Evolutionary conservation across 345 rosid genomes (phyloP).

Genomic region (Rhodomyrtus tomentosa): DNA sequence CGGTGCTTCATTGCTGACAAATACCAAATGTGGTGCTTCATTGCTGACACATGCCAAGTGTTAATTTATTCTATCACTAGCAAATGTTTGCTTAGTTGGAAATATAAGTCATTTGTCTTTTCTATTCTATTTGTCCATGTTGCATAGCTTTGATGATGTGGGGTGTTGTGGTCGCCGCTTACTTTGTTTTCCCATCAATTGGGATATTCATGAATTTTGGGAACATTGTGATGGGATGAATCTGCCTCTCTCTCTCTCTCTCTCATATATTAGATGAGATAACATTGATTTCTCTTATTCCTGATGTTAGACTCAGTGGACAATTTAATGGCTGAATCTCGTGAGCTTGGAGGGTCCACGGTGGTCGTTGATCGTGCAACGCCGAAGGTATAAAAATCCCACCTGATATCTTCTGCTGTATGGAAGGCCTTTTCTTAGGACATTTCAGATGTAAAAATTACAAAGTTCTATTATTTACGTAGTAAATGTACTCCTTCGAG

Average conservation of each 20-base stretch:
- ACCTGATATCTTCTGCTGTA: not conserved
- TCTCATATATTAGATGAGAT: not conserved
- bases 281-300: not conserved
- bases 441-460: not conserved
- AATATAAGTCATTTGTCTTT: not conserved
- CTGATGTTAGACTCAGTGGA: conserved; percentile 71
- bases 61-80: not conserved
- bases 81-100: not conserved
- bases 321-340: conserved; percentile 75
- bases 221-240: not conserved
- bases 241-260: not conserved
- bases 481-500: not conserved
- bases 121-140: not conserved
- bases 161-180: not conserved
- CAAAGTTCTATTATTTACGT: not conserved
- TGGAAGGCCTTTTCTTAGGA: not conserved
- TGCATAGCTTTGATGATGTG: not conserved
- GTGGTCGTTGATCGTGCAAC: conserved; percentile 97
- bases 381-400: conserved; percentile 47
- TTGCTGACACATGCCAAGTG: not conserved
- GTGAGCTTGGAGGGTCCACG: conserved; percentile 83
- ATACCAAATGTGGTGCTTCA: too few species aligned
- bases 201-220: not conserved
- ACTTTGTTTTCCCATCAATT: not conserved
- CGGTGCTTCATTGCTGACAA: not conserved